Conservation (phyloP, 1,139 yeast species). For the Saccharomyces hybrid region DNA sequence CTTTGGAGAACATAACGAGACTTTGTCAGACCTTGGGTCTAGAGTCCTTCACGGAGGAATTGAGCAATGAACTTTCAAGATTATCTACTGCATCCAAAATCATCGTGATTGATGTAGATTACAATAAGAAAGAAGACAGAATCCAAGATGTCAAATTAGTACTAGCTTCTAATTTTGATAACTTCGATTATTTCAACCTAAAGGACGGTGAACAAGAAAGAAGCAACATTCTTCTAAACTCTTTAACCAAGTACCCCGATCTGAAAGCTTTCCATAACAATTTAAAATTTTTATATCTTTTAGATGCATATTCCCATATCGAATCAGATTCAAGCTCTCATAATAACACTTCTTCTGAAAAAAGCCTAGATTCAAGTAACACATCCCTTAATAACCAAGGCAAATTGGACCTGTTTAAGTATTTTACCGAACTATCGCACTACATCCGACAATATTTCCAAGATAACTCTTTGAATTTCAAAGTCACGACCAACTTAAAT, state of each 20-base stretch:
- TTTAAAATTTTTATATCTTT: conserved; percentile 24
- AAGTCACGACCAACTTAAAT: conserved; percentile 21
- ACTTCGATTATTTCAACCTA: conserved; percentile 27
- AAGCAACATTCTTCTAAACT: conserved; percentile 26
- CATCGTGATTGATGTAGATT: conserved; percentile 32
- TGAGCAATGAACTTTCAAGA: conserved; percentile 23
- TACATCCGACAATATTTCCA: conserved; percentile 17
- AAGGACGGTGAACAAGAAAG: conserved; percentile 7
- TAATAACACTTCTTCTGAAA: conserved; percentile 5
- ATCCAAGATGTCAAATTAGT: conserved; percentile 32
- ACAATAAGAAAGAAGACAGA: conserved; percentile 18
- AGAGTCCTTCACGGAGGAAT: conserved; percentile 31
- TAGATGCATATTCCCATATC: conserved; percentile 29
- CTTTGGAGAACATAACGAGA: conserved; percentile 29
- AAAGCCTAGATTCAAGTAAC: conserved; percentile 1
- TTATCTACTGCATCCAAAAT: conserved; percentile 33
- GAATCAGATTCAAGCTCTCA: conserved; percentile 19
- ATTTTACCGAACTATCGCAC: conserved; percentile 26
- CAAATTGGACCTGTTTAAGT: conserved; percentile 28
- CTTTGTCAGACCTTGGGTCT: conserved; percentile 30
- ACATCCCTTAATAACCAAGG: conserved; percentile 9
- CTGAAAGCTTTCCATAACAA: conserved; percentile 29
- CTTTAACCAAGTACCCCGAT: conserved; percentile 23
- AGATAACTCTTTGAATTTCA: conserved; percentile 12
- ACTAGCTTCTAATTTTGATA: conserved; percentile 31